Evolutionary conservation across 495 filamentous ascomycete genomes (phyloP), one percentile per base, ranked within the genome.

Genomic region (Aspergillus baeticus): DNA sequence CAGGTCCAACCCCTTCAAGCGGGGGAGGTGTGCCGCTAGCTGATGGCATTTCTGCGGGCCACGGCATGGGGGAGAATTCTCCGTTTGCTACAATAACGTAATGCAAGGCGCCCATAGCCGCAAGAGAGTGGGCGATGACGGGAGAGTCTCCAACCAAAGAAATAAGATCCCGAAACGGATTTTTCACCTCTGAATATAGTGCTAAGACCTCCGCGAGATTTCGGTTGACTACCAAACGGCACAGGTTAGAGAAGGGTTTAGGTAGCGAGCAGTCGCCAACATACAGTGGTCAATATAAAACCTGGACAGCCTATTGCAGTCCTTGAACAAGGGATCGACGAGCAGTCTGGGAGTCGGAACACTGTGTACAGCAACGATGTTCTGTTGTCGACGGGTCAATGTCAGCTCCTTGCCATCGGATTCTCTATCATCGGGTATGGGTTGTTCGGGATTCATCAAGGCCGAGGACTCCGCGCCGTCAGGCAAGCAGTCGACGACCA

Each of bases 281-380:
- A 58, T 69, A 76, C 74, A 78, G 39, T 77, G 73, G 38, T 61
- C 60, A 5, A 78, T 63, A 43, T 77, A 78, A 33, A 71, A 72
- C 44, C 76, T 66, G 11, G 69, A 65, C 10, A 65, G 41, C n/a
- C 55, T 65, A 51, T 54, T 66, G 37, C 75, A 39, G 56, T 77
- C 74, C 58, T 75, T 68, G 54, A 76, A 63, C 22, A 76, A 44
- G 22, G 76, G 76, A 63, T 78, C 76, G 15, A 76, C 69, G 38
- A 78, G 49, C n/a, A 66, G 63, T 65, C 69, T 65, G 2, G 71
- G 71, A 0, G 67, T 34, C 33, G 67, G 64, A 34, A 62, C 54
- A 55, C 57, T 58, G n/a, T 64, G 55, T 1, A 49, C 20, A 7
- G 36, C 31, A 33, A 49, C 39, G 21, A 42, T 17, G 17, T 22